Conservation (phyloP, 495 filamentous ascomycete species). For the Aspergillus bertholletiae region DNA sequence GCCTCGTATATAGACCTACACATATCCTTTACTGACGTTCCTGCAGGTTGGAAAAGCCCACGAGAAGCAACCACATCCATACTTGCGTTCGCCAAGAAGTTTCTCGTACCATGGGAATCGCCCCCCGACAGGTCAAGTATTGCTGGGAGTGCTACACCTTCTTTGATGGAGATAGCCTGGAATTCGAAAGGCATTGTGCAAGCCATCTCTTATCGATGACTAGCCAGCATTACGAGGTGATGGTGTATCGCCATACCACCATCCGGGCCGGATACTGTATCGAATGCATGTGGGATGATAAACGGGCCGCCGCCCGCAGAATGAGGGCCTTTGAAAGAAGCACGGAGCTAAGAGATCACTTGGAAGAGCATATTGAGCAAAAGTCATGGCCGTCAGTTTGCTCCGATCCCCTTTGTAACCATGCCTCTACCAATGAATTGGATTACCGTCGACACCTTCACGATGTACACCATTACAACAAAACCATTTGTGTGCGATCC, state of each 20-base stretch:
- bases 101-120: background rate
- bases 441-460: conserved; percentile 5
- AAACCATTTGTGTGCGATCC: background rate
- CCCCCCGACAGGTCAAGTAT: conserved; percentile 4
- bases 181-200: conserved; percentile 2
- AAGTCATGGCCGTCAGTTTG: conserved; percentile 3
- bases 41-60: background rate
- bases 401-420: conserved; percentile 3
- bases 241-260: conserved; percentile 6
- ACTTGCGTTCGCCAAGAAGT: background rate
- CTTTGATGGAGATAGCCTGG: background rate
- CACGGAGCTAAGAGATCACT: background rate
- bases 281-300: conserved; percentile 4
- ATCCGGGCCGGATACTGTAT: conserved; percentile 8
- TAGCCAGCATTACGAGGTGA: conserved; percentile 5
- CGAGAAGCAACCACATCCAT: background rate
- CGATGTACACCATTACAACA: conserved; percentile 7
- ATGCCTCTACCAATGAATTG: background rate
- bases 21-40: background rate
- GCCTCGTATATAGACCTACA: background rate
- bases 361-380: conserved; percentile 1
- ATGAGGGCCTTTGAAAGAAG: conserved; percentile 2
- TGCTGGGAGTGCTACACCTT: conserved; percentile 7
- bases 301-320: background rate
- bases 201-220: conserved; percentile 2